phyloP scores from a whole-genome alignment of 148 eudicot genomes.

The Chenopodium formosanum region DNA sequence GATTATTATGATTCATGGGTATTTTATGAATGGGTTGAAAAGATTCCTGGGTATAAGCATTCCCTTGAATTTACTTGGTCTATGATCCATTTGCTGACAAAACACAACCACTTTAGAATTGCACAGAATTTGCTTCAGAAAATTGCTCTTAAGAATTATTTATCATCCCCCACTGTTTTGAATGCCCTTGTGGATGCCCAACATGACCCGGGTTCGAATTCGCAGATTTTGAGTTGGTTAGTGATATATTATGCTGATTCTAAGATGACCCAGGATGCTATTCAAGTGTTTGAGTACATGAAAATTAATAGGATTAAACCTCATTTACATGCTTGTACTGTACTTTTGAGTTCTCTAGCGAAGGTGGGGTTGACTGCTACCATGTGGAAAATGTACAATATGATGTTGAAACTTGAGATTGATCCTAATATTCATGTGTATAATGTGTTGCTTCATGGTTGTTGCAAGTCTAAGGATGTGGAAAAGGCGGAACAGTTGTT shows the following conservation, averaged over 20 bases:
- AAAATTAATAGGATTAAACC: constrained; percentile 52
- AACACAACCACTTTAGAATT: constrained; percentile 45
- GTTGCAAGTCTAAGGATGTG: constrained; percentile 73
- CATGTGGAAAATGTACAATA: constrained; percentile 75
- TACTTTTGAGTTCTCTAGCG: constrained; percentile 67
- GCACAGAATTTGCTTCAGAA: constrained; percentile 76
- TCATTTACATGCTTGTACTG: constrained; percentile 83
- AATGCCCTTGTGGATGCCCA: constrained; percentile 41
- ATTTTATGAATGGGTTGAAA: constrained; percentile 73
- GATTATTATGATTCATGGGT: constrained; percentile 34
- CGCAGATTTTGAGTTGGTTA: constrained; percentile 92
- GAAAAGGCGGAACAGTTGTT: constrained; percentile 67
- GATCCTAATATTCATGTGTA: constrained; percentile 67
- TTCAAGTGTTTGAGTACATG: constrained; percentile 88
- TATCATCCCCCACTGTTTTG: constrained; percentile 70
- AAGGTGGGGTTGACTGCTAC: constrained; percentile 53
- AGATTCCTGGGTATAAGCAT: constrained; percentile 61
- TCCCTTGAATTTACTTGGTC: constrained; percentile 66
- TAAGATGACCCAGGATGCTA: constrained; percentile 70
- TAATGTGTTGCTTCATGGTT: constrained; percentile 85
- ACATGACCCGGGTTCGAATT: constrained; percentile 45
- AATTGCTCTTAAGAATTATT: constrained; percentile 54
- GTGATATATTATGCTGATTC: constrained; percentile 64
- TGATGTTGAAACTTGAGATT: constrained; percentile 65
- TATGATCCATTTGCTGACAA: constrained; percentile 64